These are phyloP conservation scores for Saksenaea oblongispora DNA, from an alignment of 371 early-diverging fungal genomes.

Conservation along the genomic window DNA sequence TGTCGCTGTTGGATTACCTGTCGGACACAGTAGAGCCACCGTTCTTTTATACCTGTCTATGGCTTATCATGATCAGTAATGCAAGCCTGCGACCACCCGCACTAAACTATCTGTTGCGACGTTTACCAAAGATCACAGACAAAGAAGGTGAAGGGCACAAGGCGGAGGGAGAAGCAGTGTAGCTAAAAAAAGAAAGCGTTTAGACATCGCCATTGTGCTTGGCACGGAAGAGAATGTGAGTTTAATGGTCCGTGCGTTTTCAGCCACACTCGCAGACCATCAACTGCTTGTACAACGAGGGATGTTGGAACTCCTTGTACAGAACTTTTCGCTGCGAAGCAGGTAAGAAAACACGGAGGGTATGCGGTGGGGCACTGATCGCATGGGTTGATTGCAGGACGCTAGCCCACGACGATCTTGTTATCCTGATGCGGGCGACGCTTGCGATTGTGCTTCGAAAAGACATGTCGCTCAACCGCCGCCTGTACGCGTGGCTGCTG, in stretches of 20 bases:
- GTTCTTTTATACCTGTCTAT: constrained; percentile 82
- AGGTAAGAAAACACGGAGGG: too few species aligned
- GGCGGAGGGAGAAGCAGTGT: background rate
- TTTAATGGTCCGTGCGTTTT: constrained; percentile 79
- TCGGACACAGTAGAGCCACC: constrained; percentile 67
- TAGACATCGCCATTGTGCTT: constrained; percentile 68
- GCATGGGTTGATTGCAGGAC: too few species aligned
- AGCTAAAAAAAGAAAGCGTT: background rate
- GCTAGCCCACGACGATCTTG: constrained; percentile 65
- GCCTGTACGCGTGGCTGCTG: constrained; percentile 89
- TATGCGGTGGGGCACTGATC: too few species aligned
- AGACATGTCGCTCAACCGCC: constrained; percentile 93
- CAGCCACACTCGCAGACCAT: constrained; percentile 70
- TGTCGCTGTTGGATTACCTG: constrained; percentile 71
- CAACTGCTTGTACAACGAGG: constrained; percentile 83
- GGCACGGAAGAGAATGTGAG: constrained; percentile 66
- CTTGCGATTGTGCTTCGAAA: constrained; percentile 81
- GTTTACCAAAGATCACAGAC: constrained; percentile 70
- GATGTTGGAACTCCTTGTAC: constrained; percentile 82
- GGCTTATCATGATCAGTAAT: constrained; percentile 76
- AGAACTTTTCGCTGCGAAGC: constrained; percentile 71
- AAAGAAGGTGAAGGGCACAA: constrained; percentile 53
- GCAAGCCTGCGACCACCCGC: constrained; percentile 72
- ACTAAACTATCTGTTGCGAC: constrained; percentile 73
- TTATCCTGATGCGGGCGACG: constrained; percentile 68